These are phyloP conservation scores for Trametes coccinea DNA, from an alignment of 768 basidiomycete genomes.

Conservation along the genomic window DNA sequence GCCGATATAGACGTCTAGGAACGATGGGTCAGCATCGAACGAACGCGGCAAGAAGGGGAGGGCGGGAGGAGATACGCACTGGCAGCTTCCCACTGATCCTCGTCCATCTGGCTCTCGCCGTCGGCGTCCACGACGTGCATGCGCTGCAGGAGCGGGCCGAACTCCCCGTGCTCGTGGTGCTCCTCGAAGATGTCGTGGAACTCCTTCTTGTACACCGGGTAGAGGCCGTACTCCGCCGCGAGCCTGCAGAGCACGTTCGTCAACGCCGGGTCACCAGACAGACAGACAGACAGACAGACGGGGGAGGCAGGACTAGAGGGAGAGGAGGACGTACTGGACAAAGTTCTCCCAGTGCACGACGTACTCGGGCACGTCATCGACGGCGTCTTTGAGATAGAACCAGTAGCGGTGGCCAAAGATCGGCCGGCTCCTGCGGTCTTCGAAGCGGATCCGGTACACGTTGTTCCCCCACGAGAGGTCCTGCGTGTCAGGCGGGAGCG, in stretches of 20 bases:
- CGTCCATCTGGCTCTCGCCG: conserved; percentile 90
- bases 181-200: conserved; percentile 90
- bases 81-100: conserved; percentile 98
- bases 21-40: background rate
- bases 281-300: background rate
- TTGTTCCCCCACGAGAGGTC: conserved; percentile 87
- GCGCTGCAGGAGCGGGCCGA: conserved; percentile 74
- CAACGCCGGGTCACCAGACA: background rate
- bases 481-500: conserved; percentile 60
- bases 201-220: conserved; percentile 76
- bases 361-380: conserved; percentile 97
- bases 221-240: conserved; percentile 78
- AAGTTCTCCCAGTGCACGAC: conserved; percentile 96
- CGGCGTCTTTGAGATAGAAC: conserved; percentile 93
- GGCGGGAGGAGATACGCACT: conserved; percentile 57
- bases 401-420: conserved; percentile 90
- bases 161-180: conserved; percentile 78
- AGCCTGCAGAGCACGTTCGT: conserved; percentile 49
- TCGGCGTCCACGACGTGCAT: conserved; percentile 91
- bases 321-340: conserved; percentile 56
- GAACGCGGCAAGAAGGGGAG: background rate
- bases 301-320: conserved; percentile 10
- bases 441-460: conserved; percentile 88
- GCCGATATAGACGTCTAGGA: conserved; percentile 85
- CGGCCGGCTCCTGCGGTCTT: conserved; percentile 60